Base-by-base conservation (phyloP, 2,329 filamentous ascomycete species). In the Colletotrichum sp. region DNA sequence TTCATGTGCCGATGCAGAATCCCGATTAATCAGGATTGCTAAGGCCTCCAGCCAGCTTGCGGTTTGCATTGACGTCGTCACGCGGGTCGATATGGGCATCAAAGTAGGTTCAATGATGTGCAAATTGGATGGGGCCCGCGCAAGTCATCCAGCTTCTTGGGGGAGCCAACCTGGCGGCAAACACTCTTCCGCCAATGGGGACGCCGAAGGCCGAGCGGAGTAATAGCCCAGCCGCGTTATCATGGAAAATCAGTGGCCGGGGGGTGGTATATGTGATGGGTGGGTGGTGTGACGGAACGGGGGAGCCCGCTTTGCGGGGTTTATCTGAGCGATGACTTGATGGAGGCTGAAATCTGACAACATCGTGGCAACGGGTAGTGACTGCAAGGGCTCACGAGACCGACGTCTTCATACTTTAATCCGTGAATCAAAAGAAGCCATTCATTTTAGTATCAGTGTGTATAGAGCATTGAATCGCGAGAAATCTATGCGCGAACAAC, bases 171-270 rank as follows among this genome's bases (percentile, higher is more conserved):
- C 57, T 52, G 57, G 39, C 68, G 57, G 39, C 57, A 52, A 63
- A 63, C 55, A 69, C 68, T 70, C 36, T 63, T 70, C 57, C 68
- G 68, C 68, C 57, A 70, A 70, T 70, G 15, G 26, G 57, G 18
- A n/a, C 26, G 16, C 16, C 32, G 21, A 57, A 28, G n/a, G 2
- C 32, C 21, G 68, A 36, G 57, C 36, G 57, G 68, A 70, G 36
- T 24, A 52, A 16, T 26, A 63, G n/a, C 24, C 36, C 28, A 32
- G 68, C 34, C 68, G 26, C 52, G 30, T 44, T 69, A 44, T 59
- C 68, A 32, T 63, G 68, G 57, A 18, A 34, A 63, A 34, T 26
- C 21, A 44, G 26, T 52, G 26, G 32, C 49, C 66, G 30, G 32
- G 52, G 64, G 62, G 36, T 65, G 44, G 32, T 59, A 59, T 16